Percentiles rank a stretch among this genome's conserved stretches.
Conservation (phyloP, 306 rosid genomes). For the Citrullus amarus region DNA sequence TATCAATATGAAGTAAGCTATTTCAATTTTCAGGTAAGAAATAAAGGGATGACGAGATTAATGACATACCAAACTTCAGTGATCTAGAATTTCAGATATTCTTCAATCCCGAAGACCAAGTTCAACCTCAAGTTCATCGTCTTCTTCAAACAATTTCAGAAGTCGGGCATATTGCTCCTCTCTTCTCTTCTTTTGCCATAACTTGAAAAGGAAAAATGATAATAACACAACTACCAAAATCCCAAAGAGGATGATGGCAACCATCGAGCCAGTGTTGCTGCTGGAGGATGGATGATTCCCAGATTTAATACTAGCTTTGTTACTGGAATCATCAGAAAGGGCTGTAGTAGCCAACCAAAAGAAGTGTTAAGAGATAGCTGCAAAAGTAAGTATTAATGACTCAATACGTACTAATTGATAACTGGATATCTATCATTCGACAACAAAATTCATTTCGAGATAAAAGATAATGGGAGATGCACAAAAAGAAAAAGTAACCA, state of each 20-base stretch:
- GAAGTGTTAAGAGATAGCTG: not conserved
- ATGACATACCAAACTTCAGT: not conserved
- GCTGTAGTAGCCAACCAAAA: constrained; percentile 23
- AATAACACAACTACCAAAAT: constrained; percentile 23
- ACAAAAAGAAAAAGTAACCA: not conserved
- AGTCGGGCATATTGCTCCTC: constrained; percentile 74
- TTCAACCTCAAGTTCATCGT: constrained; percentile 75
- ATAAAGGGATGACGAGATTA: not conserved
- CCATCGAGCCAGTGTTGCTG: constrained; percentile 21
- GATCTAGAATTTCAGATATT: constrained; percentile 2
- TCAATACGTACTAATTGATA: not conserved
- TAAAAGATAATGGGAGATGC: not conserved
- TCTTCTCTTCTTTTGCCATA: constrained; percentile 74
- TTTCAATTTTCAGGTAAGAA: not conserved
- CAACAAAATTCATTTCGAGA: not conserved
- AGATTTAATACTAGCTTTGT: constrained; percentile 17
- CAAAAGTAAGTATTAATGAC: not conserved
- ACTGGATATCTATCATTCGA: not conserved
- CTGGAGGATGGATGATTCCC: constrained; percentile 15
- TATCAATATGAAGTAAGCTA: not conserved
- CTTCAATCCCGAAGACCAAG: constrained; percentile 65
- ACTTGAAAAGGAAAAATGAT: constrained; percentile 43
- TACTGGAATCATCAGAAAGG: constrained; percentile 32
- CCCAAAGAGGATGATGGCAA: constrained; percentile 26
- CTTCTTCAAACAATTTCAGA: constrained; percentile 75